Conservation (phyloP, 371 early-diverging fungal species). For the Globomyces sp. region DNA sequence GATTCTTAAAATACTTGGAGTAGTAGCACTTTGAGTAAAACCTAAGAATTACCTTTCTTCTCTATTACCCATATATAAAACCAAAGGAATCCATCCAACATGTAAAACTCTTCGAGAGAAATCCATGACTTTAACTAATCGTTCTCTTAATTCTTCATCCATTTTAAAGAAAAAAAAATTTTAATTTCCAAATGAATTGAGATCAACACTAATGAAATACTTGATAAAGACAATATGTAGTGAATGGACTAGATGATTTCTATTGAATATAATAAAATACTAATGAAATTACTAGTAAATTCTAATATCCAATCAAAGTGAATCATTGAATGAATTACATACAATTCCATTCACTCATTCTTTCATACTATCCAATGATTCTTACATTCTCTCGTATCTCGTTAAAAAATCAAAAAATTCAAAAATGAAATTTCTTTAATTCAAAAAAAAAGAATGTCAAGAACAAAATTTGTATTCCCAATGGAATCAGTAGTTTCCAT, state of each 20-base stretch:
- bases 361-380: too few relatives aligned
- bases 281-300: too few relatives aligned
- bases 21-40: background rate
- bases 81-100: slow-evolving; percentile 9
- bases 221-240: too few relatives aligned
- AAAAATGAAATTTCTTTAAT: slow-evolving; percentile 1
- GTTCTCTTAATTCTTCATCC: slow-evolving; percentile 11
- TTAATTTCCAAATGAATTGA: background rate
- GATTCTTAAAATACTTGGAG: slow-evolving; percentile 8
- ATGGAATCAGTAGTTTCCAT: slow-evolving; percentile 10
- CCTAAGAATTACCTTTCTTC: background rate
- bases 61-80: slow-evolving; percentile 7
- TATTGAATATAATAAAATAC: too few relatives aligned
- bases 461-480: slow-evolving; percentile 14
- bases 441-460: slow-evolving; percentile 5
- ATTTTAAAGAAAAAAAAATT: slow-evolving; percentile 1
- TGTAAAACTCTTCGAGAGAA: background rate
- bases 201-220: too few relatives aligned
- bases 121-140: slow-evolving; percentile 3
- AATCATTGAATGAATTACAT: too few relatives aligned
- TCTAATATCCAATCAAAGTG: too few relatives aligned
- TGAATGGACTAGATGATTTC: too few relatives aligned
- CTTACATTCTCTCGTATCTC: too few relatives aligned
- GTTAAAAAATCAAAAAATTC: background rate
- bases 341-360: too few relatives aligned